Evolutionary conservation across 805 yeast species (phyloP).

Genomic region (Kockiozyma suomiensis): DNA sequence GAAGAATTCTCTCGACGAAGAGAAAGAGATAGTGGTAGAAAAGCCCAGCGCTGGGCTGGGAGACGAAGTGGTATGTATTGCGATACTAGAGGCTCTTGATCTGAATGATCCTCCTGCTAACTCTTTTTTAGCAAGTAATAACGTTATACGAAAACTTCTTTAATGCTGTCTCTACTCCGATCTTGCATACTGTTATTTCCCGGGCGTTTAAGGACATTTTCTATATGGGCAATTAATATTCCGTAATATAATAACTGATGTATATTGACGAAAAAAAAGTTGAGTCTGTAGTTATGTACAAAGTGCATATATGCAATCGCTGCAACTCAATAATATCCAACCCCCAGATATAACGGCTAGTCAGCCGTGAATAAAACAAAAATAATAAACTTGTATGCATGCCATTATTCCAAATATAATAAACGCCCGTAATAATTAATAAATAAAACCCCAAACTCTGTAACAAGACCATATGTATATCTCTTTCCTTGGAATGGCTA

Average conservation of each 20-base stretch:
- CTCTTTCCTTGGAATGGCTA: too few relatives aligned
- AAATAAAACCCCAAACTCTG: too few relatives aligned
- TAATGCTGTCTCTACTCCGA: neutral
- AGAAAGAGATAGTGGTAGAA: slow-evolving; percentile 29
- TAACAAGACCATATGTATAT: too few relatives aligned
- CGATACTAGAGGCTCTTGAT: too few relatives aligned
- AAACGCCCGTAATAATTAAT: too few relatives aligned
- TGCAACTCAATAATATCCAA: neutral
- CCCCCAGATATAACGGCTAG: neutral
- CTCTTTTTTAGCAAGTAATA: slow-evolving; percentile 19
- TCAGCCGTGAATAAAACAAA: too few relatives aligned
- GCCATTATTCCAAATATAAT: too few relatives aligned
- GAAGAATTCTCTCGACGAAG: slow-evolving; percentile 8
- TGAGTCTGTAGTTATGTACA: neutral
- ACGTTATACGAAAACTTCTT: slow-evolving; percentile 16
- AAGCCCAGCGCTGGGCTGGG: slow-evolving; percentile 25
- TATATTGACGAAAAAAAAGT: neutral
- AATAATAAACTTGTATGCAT: too few relatives aligned
- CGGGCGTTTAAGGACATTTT: neutral
- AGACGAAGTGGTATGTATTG: slow-evolving; percentile 31
- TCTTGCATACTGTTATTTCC: neutral
- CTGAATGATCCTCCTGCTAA: too few relatives aligned
- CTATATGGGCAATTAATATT: too few relatives aligned
- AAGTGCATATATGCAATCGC: neutral
- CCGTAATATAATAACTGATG: neutral